phyloP scores from a whole-genome alignment of 179 eudicot species.

The Corrigiola litoralis region DNA sequence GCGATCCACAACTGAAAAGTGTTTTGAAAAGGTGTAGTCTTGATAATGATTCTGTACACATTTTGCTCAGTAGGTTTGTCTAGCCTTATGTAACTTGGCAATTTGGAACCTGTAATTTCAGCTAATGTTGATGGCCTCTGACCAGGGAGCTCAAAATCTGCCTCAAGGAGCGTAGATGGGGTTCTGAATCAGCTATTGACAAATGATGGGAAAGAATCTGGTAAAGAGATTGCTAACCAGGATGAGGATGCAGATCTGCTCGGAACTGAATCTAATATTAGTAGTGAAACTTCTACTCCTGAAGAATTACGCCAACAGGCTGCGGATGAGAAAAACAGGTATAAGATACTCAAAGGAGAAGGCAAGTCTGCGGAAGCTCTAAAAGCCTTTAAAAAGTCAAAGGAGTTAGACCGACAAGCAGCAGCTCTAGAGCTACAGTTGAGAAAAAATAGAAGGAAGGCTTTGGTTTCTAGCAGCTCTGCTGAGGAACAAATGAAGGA shows the following conservation, averaged over 20 bases:
- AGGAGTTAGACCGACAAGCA: slow-evolving; percentile 94
- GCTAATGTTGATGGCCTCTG: slow-evolving; percentile 25
- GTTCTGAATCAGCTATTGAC: slow-evolving; percentile 52
- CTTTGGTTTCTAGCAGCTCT: slow-evolving; percentile 42
- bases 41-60: not conserved
- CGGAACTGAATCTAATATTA: slow-evolving; percentile 29
- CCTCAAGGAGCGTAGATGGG: slow-evolving; percentile 58
- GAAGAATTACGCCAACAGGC: slow-evolving; percentile 84
- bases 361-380: slow-evolving; percentile 88
- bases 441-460: slow-evolving; percentile 68
- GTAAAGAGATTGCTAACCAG: slow-evolving; percentile 20
- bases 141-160: slow-evolving; percentile 59
- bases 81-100: slow-evolving; percentile 6
- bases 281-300: slow-evolving; percentile 42
- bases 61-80: not conserved
- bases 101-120: slow-evolving; percentile 6
- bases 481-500: slow-evolving; percentile 34
- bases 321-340: slow-evolving; percentile 67
- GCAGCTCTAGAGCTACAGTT: slow-evolving; percentile 63
- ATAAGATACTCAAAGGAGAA: slow-evolving; percentile 68
- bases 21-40: not conserved
- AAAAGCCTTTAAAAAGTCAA: slow-evolving; percentile 77
- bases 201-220: slow-evolving; percentile 42
- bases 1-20: not conserved
- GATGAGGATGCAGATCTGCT: slow-evolving; percentile 38